Percentiles rank a stretch among this genome's conserved stretches.
Evolutionary conservation across 805 yeast species (phyloP).

Genomic region (Ogataea siamensis): DNA sequence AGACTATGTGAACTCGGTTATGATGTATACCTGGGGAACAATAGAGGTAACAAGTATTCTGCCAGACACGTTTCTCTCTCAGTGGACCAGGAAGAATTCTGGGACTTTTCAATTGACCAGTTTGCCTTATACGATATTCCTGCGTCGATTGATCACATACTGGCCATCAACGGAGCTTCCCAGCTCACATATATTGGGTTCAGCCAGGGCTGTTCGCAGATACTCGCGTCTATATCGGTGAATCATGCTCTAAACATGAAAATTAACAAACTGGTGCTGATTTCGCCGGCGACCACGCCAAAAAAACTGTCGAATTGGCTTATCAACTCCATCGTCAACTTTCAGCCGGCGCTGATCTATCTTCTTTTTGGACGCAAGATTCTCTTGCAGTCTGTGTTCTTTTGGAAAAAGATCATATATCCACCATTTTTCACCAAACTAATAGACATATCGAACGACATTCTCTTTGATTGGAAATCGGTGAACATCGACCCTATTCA

Average conservation of each 20-base stretch:
- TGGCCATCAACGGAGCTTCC: slow-evolving; percentile 45
- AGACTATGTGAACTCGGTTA: slow-evolving; percentile 75
- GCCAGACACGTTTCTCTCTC: slow-evolving; percentile 62
- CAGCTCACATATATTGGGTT: slow-evolving; percentile 78
- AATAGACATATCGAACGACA: slow-evolving; percentile 66
- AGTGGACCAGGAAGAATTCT: slow-evolving; percentile 49
- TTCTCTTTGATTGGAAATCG: slow-evolving; percentile 80
- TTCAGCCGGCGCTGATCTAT: slow-evolving; percentile 73
- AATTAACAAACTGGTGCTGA: slow-evolving; percentile 48
- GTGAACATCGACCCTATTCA: slow-evolving; percentile 68
- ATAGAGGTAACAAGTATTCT: slow-evolving; percentile 90
- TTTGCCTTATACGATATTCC: slow-evolving; percentile 92
- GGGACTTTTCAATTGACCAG: slow-evolving; percentile 93
- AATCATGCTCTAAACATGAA: slow-evolving; percentile 64
- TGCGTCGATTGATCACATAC: slow-evolving; percentile 70
- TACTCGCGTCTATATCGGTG: slow-evolving; percentile 77
- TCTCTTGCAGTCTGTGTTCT: slow-evolving; percentile 54
- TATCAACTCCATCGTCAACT: slow-evolving; percentile 71
- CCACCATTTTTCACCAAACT: slow-evolving; percentile 71
- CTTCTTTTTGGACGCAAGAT: slow-evolving; percentile 72
- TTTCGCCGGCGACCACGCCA: slow-evolving; percentile 94
- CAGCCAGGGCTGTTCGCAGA: slow-evolving; percentile 94
- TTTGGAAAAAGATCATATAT: slow-evolving; percentile 77
- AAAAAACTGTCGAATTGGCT: slow-evolving; percentile 75
- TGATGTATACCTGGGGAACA: slow-evolving; percentile 94